Evolutionary conservation across 106 monocot species (phyloP).

Genomic region (Posidonia australis): DNA sequence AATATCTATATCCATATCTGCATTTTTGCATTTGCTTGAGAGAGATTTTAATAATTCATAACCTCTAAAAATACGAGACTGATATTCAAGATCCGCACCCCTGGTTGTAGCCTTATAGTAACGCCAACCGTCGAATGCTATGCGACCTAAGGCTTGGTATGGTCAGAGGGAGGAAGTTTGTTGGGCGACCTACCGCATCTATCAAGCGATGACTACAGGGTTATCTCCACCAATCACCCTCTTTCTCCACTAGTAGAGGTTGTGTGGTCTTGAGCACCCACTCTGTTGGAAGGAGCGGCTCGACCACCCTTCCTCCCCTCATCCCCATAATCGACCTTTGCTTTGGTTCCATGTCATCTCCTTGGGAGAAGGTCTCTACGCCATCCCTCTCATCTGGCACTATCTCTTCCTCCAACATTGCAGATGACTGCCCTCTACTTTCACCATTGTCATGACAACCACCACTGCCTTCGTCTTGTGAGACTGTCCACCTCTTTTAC

Average conservation of each 20-base stretch:
- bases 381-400: slow-evolving; percentile 66
- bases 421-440: not conserved
- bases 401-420: slow-evolving; percentile 26
- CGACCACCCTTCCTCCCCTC: slow-evolving; percentile 51
- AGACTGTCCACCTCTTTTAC: slow-evolving; percentile 3
- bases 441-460: slow-evolving; percentile 66
- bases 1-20: too few relatives aligned
- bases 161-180: not conserved
- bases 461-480: slow-evolving; percentile 83
- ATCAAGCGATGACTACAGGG: slow-evolving; percentile 33
- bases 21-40: too few relatives aligned
- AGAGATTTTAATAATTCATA: too few relatives aligned
- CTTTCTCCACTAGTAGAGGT: slow-evolving; percentile 39
- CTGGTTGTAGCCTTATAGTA: too few relatives aligned
- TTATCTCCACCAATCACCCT: slow-evolving; percentile 36
- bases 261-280: slow-evolving; percentile 59
- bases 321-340: slow-evolving; percentile 43
- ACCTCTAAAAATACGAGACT: too few relatives aligned
- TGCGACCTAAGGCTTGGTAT: too few relatives aligned
- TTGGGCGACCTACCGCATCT: slow-evolving; percentile 36
- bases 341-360: slow-evolving; percentile 98
- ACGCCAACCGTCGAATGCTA: too few relatives aligned
- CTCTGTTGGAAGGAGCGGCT: slow-evolving; percentile 65
- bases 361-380: slow-evolving; percentile 81
- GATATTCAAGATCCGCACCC: too few relatives aligned